Evolutionary conservation across 23 red algal species (phyloP).

Genomic region (Gracilaria gracilis): DNA sequence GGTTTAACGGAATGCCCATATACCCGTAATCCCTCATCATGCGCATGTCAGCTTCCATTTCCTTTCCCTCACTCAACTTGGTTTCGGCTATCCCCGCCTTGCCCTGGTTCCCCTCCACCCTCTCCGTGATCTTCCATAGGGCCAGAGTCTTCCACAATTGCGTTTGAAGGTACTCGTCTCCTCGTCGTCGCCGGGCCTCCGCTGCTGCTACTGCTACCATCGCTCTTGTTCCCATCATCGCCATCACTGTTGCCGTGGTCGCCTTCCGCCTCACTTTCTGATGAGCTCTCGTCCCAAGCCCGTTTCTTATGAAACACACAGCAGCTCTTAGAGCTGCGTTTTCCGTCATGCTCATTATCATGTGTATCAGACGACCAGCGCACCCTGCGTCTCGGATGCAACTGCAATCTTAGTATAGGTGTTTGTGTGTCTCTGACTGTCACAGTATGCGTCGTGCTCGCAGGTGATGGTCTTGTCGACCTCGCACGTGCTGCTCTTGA

Average conservation of each 20-base stretch:
- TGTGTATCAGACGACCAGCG: constrained; percentile 89
- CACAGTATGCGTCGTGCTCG: constrained; percentile 3
- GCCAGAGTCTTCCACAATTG: constrained; percentile 27
- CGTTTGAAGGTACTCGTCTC: constrained; percentile 6
- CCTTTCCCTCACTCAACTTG: neutral
- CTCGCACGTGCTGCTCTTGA: neutral
- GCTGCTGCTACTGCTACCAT: constrained; percentile 57
- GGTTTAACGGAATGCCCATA: neutral
- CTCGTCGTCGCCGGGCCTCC: constrained; percentile 52
- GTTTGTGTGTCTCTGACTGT: neutral
- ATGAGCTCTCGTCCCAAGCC: constrained; percentile 79
- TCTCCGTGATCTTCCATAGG: neutral
- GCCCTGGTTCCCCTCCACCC: neutral
- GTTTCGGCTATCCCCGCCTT: neutral
- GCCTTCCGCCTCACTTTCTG: constrained; percentile 63
- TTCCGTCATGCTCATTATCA: constrained; percentile 91
- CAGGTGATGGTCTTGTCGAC: neutral
- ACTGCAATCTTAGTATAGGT: constrained; percentile 4
- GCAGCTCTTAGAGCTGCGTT: constrained; percentile 88
- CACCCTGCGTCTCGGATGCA: constrained; percentile 57
- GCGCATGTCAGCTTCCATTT: neutral
- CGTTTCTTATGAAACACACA: constrained; percentile 87
- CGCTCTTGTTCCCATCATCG: neutral
- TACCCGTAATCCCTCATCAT: neutral
- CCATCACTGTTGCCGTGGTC: constrained; percentile 9